Percentiles rank a stretch among this genome's conserved stretches.
phyloP scores from a whole-genome alignment of 192 early-diverging fungal species.

The Rhizophagus clarus region DNA sequence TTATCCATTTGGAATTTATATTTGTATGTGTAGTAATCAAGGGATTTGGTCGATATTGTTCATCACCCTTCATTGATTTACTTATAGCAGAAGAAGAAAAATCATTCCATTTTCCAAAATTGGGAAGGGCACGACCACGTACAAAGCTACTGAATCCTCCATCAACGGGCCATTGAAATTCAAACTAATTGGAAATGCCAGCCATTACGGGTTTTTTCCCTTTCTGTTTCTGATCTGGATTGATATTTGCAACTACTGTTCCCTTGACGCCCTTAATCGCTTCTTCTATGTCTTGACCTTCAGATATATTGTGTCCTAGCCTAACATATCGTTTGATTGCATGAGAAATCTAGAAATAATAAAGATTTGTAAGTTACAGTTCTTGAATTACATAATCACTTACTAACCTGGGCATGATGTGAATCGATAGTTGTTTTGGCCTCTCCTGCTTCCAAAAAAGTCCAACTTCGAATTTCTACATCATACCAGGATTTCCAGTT shows the following conservation, averaged over 20 bases:
- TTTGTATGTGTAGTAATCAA: neutral
- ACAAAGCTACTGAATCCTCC: neutral
- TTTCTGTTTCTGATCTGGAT: neutral
- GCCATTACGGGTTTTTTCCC: neutral
- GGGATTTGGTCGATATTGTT: neutral
- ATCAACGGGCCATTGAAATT: neutral
- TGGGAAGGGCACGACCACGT: neutral
- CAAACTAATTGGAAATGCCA: conserved; percentile 4
- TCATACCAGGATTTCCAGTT: neutral
- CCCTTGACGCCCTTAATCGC: neutral
- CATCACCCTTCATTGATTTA: neutral
- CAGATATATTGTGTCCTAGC: neutral
- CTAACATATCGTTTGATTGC: neutral
- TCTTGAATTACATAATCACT: neutral
- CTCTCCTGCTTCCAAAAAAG: conserved; percentile 5
- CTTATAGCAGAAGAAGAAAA: neutral
- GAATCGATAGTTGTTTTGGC: conserved; percentile 7
- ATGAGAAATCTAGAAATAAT: neutral
- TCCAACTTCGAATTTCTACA: neutral
- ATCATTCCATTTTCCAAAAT: neutral
- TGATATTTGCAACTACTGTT: neutral
- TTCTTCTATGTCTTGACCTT: neutral
- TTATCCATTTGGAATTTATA: neutral
- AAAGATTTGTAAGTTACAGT: neutral
- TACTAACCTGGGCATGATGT: neutral